Percentiles rank a stretch among this genome's conserved stretches.
These are phyloP conservation scores for Magnolia changhungtana DNA, from an alignment of 164 flowering plant genomes.

Conservation along the genomic window DNA sequence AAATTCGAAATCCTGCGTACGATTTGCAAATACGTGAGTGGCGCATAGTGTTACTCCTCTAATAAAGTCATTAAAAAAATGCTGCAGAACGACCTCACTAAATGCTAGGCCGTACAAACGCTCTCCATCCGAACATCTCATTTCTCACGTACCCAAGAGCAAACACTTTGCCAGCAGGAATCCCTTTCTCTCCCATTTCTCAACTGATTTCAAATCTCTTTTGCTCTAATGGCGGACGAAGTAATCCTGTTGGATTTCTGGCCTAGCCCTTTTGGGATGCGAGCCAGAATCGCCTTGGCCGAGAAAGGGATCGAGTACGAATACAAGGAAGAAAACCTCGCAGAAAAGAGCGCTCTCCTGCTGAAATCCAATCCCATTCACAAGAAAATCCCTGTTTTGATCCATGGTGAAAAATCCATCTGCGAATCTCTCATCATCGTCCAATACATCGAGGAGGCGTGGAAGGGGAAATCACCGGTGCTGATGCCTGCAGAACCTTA, in stretches of 20 bases:
- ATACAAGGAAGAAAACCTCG: not conserved
- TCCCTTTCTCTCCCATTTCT: too few relatives aligned
- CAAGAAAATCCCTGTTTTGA: not conserved
- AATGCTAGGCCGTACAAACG: too few relatives aligned
- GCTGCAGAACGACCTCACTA: too few relatives aligned
- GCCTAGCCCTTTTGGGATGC: slow-evolving; percentile 4
- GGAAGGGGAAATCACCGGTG: slow-evolving; percentile 10
- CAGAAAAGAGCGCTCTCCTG: not conserved
- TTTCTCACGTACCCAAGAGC: too few relatives aligned
- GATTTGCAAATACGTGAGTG: too few relatives aligned
- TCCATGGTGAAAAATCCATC: not conserved
- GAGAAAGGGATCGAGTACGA: slow-evolving; percentile 9
- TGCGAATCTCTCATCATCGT: slow-evolving; percentile 12
- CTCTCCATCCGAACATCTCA: too few relatives aligned
- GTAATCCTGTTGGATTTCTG: slow-evolving; percentile 1
- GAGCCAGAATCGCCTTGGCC: slow-evolving; percentile 2
- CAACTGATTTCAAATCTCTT: not conserved
- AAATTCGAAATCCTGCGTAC: too few relatives aligned
- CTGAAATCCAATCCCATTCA: slow-evolving; percentile 8
- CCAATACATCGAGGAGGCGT: slow-evolving; percentile 12
- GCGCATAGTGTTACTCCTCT: too few relatives aligned
- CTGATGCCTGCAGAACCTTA: slow-evolving; percentile 9
- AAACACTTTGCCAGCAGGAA: too few relatives aligned
- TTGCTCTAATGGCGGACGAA: slow-evolving; percentile 10
- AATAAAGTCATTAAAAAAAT: too few relatives aligned